Evolutionary conservation across 306 rosid genomes (phyloP).

Genomic region (Comarum palustre): DNA sequence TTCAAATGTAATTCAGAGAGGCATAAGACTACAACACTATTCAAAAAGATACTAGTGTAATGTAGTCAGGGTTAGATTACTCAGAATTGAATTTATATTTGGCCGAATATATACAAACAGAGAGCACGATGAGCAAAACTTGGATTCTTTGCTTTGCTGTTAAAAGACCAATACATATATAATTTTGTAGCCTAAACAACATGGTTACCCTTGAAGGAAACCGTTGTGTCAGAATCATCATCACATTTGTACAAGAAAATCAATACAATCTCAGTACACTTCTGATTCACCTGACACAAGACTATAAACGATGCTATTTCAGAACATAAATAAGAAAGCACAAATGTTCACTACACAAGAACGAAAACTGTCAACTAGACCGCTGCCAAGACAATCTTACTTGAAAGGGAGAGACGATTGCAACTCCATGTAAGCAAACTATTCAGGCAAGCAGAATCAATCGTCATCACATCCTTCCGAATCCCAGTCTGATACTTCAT

Average conservation of each 20-base stretch:
- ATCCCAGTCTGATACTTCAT: conserved; percentile 19
- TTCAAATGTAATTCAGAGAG: background rate
- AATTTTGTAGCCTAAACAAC: background rate
- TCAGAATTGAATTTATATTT: no score
- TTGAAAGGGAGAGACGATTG: conserved; percentile 5
- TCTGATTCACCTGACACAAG: background rate
- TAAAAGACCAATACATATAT: conserved; percentile 5
- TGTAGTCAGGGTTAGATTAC: background rate
- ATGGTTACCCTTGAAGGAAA: background rate
- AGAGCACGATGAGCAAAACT: background rate
- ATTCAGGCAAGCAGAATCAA: conserved; percentile 20
- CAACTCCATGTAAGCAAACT: conserved; percentile 9
- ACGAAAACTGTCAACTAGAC: background rate
- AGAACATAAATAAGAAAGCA: background rate
- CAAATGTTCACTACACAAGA: background rate
- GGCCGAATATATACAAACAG: background rate
- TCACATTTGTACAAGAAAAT: background rate
- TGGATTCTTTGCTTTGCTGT: conserved; percentile 2
- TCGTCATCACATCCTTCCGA: conserved; percentile 37
- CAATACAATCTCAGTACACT: conserved; percentile 1
- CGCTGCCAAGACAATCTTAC: conserved; percentile 24
- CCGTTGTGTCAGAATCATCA: conserved; percentile 12
- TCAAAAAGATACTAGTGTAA: background rate
- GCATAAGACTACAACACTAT: background rate
- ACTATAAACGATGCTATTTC: background rate